phyloP scores from a whole-genome alignment of 345 rosid species.

The Lenwebbia sp. region DNA sequence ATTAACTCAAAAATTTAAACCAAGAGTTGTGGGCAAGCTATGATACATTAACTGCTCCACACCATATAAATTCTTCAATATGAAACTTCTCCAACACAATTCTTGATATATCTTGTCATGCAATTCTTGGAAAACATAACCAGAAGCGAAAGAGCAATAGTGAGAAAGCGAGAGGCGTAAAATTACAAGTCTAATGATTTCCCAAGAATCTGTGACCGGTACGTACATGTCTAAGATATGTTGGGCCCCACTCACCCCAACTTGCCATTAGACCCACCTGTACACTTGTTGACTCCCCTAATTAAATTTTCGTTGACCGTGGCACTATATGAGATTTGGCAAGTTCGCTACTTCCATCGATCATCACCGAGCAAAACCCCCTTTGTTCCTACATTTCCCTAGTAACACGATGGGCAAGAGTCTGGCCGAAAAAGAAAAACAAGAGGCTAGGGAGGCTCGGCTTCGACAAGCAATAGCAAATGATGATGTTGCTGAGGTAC shows the following conservation, averaged over 20 bases:
- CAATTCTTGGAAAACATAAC: neutral
- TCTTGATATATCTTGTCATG: neutral
- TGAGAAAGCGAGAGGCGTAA: neutral
- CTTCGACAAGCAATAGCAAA: neutral
- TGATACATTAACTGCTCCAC: too few relatives aligned
- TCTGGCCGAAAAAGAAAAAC: neutral
- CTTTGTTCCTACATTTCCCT: neutral
- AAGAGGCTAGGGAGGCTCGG: neutral
- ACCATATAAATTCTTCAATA: too few relatives aligned
- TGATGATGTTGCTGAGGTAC: rapidly evolving
- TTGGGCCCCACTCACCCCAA: neutral
- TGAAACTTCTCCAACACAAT: too few relatives aligned
- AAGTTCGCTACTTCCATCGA: neutral
- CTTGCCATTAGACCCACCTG: neutral
- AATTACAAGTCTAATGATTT: neutral
- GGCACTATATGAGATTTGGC: neutral
- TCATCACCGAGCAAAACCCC: neutral
- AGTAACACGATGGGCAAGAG: neutral
- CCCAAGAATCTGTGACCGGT: neutral
- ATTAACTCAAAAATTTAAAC: too few relatives aligned
- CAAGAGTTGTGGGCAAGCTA: too few relatives aligned
- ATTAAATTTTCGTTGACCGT: neutral
- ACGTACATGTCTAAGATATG: neutral
- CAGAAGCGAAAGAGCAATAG: neutral
- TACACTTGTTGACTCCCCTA: neutral